Evolutionary conservation across 192 early-diverging fungal genomes (phyloP).

Genomic region (Umbelopsis sp.): DNA sequence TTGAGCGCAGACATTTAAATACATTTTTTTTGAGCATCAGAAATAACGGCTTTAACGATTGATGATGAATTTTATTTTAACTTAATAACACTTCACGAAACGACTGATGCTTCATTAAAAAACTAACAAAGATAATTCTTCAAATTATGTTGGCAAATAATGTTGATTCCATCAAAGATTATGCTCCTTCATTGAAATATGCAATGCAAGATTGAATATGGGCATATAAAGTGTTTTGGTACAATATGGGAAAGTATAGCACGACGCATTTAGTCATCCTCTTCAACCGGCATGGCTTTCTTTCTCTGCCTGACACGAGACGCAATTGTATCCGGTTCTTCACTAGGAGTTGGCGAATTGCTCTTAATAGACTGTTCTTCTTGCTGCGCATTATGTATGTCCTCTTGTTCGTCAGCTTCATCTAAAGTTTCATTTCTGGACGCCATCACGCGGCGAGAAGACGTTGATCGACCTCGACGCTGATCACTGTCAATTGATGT

Average conservation of each 20-base stretch:
- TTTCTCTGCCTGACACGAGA: constrained; percentile 25
- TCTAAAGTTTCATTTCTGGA: neutral
- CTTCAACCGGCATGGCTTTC: neutral
- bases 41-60: no score
- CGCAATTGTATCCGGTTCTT: constrained; percentile 19
- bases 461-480: constrained; percentile 2
- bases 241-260: neutral
- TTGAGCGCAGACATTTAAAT: no score
- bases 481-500: neutral
- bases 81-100: no score
- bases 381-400: neutral
- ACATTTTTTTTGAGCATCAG: no score
- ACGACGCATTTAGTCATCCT: neutral
- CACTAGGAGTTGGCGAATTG: neutral
- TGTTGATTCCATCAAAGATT: no score
- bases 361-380: neutral
- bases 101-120: no score
- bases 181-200: no score
- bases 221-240: neutral
- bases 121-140: no score
- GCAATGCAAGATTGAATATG: neutral
- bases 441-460: neutral
- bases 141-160: no score
- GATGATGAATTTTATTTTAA: no score
- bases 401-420: neutral